Base-by-base conservation (phyloP, 495 filamentous ascomycete genomes). In the Xylaria palmicola region DNA sequence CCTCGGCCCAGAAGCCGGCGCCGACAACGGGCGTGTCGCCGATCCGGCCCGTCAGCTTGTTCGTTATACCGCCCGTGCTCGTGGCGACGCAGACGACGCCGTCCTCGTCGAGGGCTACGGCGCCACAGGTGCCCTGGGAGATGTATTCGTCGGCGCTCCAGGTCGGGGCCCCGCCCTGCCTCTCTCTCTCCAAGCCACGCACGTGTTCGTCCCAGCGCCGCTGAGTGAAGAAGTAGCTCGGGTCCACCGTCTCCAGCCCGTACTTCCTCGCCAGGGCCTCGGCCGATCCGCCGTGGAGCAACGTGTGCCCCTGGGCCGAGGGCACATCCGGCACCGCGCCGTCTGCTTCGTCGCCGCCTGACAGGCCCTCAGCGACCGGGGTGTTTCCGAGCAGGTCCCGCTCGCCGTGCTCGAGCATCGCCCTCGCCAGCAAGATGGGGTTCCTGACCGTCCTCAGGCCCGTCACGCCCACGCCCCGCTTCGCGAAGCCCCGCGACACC, bases 1-100 rank as follows among this genome's bases (percentile, higher is more conserved):
- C 83, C 72, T 95, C 92, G 0, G 91, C 91, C 91, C 91, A 96
- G 68, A 92, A 96, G 8, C 92, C 92, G 2, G 92, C 90, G 3
- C 93, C 92, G 13, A 92, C 77, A 0, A 88, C 89, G 0, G 92
- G 92, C 4, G 92, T 96, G 72, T 96, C 93, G 0, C 93, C 93
- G 60, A 96, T 88, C 12, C 91, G 77, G 1, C 91, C 91, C 0
- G 89, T 88, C 27, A 92, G 69, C 76, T 97, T 97, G 66, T 97
- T 96, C 19, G 92, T 96, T 71, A 95, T 60, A 0, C 92, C 92
- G 1, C 92, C 92, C 0, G 92, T 96, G 62, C 88, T 92, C 0
- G 92, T 96, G 6, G 92, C 93, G 45, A 83, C 84, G 54, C 88
- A 91, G 13, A 94, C 62, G 12, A 86, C 84, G 2, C 92, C 92